phyloP scores from a whole-genome alignment of 2,329 filamentous ascomycete genomes.

The Aspergillus fischeri region DNA sequence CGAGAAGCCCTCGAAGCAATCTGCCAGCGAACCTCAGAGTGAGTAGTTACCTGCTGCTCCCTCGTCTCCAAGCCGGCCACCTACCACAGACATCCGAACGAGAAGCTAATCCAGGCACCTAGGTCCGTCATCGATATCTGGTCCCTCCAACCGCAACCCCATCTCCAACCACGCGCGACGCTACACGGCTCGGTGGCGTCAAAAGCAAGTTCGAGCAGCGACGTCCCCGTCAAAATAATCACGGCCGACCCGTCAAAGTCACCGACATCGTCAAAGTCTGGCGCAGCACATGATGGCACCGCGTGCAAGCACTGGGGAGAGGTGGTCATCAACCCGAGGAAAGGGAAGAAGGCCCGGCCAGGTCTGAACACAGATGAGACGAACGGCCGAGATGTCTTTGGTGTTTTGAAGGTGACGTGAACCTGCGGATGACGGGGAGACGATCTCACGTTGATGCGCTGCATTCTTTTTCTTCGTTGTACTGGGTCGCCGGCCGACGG shows the following conservation, averaged over 20 bases:
- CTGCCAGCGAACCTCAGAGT: slow-evolving; percentile 47
- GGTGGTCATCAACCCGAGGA: slow-evolving; percentile 39
- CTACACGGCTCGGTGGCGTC: slow-evolving; percentile 28
- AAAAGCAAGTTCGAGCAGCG: slow-evolving; percentile 14
- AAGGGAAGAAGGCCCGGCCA: slow-evolving; percentile 26
- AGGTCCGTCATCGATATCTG: slow-evolving; percentile 45
- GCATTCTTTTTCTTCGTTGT: slow-evolving; percentile 10
- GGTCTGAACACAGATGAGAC: slow-evolving; percentile 21
- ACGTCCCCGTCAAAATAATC: slow-evolving; percentile 17
- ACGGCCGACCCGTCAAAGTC: slow-evolving; percentile 10
- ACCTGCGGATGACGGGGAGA: slow-evolving; percentile 3
- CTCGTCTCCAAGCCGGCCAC: neutral
- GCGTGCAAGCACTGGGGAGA: slow-evolving; percentile 43
- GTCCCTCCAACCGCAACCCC: slow-evolving; percentile 41
- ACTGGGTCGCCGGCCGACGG: slow-evolving; percentile 29
- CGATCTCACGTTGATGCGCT: slow-evolving; percentile 8
- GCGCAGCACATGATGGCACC: slow-evolving; percentile 13
- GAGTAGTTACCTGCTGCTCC: slow-evolving; percentile 13
- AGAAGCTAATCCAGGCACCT: neutral
- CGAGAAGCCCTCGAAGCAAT: slow-evolving; percentile 44
- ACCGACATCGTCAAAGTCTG: slow-evolving; percentile 12
- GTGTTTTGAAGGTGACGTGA: slow-evolving; percentile 35
- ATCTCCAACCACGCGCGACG: slow-evolving; percentile 36
- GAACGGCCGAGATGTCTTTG: slow-evolving; percentile 35
- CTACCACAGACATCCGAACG: neutral